Evolutionary conservation across 345 rosid species (phyloP), one percentile per base, ranked within the genome.

Genomic region (Linum tenue): DNA sequence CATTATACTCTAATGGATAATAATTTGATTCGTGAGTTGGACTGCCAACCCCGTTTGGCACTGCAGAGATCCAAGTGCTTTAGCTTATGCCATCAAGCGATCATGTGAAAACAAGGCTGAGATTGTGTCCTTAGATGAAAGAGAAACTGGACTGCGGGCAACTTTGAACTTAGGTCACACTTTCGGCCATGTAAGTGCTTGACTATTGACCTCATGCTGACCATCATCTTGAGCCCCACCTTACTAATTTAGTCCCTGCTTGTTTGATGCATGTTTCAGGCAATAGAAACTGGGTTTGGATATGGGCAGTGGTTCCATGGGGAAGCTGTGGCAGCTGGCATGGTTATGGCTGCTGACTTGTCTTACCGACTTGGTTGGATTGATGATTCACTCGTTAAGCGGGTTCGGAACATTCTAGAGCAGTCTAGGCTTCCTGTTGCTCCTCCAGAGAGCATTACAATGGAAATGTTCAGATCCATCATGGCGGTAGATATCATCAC

Each of bases 321-420:
- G 72, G 99, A 94, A 84, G 99, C 99, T 77, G 87, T 94, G 75
- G 95, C 97, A 9, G 95, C 92, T 75, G 99, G 99, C 83, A 88
- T 22, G 77, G 99, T 94, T 58, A 91, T 95, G 99, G 99, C 99
- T 57, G 96, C 85, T 77, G 96, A 94, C 84, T 84, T 94, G 97
- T 94, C 99, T 65, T 77, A 85, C 77, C 92, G 96, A 67, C 97
- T 91, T 62, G 97, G 99, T 70, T 95, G 99, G 99, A 88, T 95
- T 38, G 97, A 95, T 39, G 81, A 85, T 53, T 83, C 91, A 2
- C 80, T 95, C 8, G 96, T 95, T 39, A 79, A 82, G 63, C 83
- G 96, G 63, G 85, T 84, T 39, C 70, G 76, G 64, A 79, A 75
- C 62, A 95, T 94, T 73, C 66, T 91, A 68, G 62, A 73, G 62